phyloP scores from a whole-genome alignment of 305 asterid genomes.

The Fraxinus albicans region DNA sequence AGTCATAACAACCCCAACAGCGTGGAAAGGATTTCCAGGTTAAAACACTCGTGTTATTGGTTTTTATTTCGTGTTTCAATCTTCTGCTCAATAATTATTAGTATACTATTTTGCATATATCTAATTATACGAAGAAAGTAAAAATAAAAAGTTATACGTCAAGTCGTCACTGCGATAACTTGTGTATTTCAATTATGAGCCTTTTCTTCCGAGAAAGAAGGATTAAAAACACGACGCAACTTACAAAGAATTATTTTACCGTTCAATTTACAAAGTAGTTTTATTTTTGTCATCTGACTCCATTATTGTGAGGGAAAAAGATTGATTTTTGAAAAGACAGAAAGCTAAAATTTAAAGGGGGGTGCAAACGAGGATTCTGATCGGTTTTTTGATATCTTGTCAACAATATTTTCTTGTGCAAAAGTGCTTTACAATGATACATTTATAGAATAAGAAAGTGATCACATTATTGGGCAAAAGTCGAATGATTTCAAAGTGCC shows the following conservation, averaged over 20 bases:
- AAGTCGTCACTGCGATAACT: background rate
- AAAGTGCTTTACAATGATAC: background rate
- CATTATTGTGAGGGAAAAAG: background rate
- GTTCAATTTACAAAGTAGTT: background rate
- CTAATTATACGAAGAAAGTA: background rate
- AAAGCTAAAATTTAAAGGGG: background rate
- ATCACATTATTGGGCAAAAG: background rate
- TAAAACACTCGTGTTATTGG: background rate
- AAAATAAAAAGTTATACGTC: background rate
- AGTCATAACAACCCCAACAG: no score
- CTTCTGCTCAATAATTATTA: no score
- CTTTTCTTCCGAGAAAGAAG: background rate
- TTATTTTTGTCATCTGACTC: background rate
- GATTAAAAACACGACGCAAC: no score
- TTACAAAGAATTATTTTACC: background rate
- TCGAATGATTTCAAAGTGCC: background rate
- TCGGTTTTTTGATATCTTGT: background rate
- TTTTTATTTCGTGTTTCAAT: no score
- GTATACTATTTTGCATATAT: background rate
- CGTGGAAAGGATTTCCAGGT: background rate
- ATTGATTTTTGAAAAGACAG: background rate
- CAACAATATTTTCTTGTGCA: background rate
- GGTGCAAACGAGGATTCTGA: background rate
- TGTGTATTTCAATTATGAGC: background rate
- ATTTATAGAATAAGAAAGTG: background rate